phyloP scores from a whole-genome alignment of 2,329 filamentous ascomycete species.

The Chrysosphaeria jannelii region DNA sequence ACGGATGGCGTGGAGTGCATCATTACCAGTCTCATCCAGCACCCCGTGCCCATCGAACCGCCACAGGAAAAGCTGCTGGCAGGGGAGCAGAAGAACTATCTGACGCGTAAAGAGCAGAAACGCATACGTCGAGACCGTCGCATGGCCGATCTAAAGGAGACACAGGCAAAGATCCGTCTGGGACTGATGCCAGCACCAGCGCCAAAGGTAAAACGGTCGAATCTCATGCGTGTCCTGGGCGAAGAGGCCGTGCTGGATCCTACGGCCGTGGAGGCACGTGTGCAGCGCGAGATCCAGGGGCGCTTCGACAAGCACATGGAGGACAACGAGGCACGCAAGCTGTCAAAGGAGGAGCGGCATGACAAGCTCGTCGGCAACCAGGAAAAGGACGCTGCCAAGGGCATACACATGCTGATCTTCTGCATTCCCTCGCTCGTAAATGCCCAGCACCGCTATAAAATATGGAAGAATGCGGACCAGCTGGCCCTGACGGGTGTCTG shows the following conservation, averaged over 20 bases:
- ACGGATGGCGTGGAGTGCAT: constrained; percentile 46
- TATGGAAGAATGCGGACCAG: constrained; percentile 78
- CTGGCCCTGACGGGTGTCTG: constrained; percentile 66
- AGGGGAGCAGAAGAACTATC: constrained; percentile 62
- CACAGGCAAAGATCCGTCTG: constrained; percentile 81
- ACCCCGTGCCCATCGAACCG: constrained; percentile 70
- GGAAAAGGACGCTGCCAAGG: constrained; percentile 62
- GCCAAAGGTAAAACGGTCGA: constrained; percentile 89
- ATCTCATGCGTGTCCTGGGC: constrained; percentile 88
- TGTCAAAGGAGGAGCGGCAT: constrained; percentile 62
- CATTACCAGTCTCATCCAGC: constrained; percentile 72
- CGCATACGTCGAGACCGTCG: constrained; percentile 73
- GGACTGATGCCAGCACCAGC: constrained; percentile 71
- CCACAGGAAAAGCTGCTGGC: constrained; percentile 66
- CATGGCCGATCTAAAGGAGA: constrained; percentile 81
- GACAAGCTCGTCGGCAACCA: constrained; percentile 66
- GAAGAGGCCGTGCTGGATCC: constrained; percentile 83
- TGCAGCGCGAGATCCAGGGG: constrained; percentile 77
- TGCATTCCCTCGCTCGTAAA: constrained; percentile 72
- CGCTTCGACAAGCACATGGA: constrained; percentile 50
- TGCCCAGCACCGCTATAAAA: constrained; percentile 77
- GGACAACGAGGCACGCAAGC: constrained; percentile 55
- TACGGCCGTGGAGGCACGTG: constrained; percentile 80
- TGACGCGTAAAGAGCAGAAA: constrained; percentile 71
- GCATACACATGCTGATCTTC: constrained; percentile 66